Evolutionary conservation across 352 stramenopile genomes (phyloP).

Genomic region (Pythium phragmitis): DNA sequence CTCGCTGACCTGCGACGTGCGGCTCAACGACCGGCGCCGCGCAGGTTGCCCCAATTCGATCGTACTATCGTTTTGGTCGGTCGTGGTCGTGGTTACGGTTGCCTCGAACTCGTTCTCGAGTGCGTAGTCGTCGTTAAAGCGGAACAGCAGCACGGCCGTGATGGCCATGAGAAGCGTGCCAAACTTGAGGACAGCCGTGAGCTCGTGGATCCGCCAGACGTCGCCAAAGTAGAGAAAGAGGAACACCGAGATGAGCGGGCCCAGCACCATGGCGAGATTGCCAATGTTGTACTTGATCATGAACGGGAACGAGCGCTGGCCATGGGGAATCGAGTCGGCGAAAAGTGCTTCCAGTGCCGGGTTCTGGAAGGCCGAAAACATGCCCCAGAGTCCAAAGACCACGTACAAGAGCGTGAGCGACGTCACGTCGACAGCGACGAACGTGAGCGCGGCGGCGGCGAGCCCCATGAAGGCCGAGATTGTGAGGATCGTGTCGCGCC

Average conservation of each 20-base stretch:
- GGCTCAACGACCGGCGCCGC: constrained; percentile 9
- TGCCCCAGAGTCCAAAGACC: constrained; percentile 62
- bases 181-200: constrained; percentile 60
- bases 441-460: constrained; percentile 45
- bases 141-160: constrained; percentile 47
- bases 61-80: not conserved
- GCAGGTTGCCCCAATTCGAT: not conserved
- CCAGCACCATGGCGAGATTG: constrained; percentile 67
- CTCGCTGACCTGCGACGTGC: constrained; percentile 29
- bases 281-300: constrained; percentile 85
- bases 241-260: constrained; percentile 49
- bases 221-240: constrained; percentile 70
- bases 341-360: constrained; percentile 74
- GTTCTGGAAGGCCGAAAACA: constrained; percentile 68
- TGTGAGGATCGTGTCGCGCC: constrained; percentile 65
- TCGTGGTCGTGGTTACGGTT: not conserved
- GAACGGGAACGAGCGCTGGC: constrained; percentile 64
- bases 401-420: constrained; percentile 54
- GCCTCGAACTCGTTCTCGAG: constrained; percentile 40
- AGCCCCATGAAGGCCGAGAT: constrained; percentile 58
- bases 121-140: constrained; percentile 60
- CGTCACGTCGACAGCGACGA: constrained; percentile 48
- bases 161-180: constrained; percentile 53
- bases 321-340: constrained; percentile 70
- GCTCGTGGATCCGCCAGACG: constrained; percentile 51